Evolutionary conservation across 331 rosid species (phyloP), one percentile per base, ranked within the genome.

Genomic region (Pyracantha coccinea): DNA sequence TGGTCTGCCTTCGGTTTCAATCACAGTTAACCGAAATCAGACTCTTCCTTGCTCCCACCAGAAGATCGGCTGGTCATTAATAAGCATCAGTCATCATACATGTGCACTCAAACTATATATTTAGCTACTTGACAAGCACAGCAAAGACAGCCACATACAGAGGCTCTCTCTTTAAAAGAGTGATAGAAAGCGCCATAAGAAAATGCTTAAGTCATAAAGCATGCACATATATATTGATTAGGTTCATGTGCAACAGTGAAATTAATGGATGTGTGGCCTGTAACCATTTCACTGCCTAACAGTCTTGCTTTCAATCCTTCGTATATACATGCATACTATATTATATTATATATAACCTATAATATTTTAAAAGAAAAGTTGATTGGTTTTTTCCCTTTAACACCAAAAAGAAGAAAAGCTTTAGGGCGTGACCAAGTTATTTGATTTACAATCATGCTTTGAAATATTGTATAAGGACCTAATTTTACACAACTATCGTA

Each of bases 381-480:
- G 14, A n/a, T 32, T 32, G 15, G 21, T 25, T 25, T 60, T 6
- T 2, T 14, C 19, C 28, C 27, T 31, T 10, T 24, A 27, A 38
- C 76, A 25, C 44, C 58, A 4, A 59, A 23, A 41, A 68, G n/a
- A 20, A 58, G 4, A 58, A 29, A 72, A 79, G 7, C 24, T 28
- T 57, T 61, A 5, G 7, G 71, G 33, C 24, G 47, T 24, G 72
- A 61, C 35, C 9, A 52, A 74, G 60, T 74, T 61, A 35, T 74
- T 69, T 68, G 71, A 12, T 24, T 29, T 69, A 27, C 64, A 54
- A 66, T 68, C 78, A 61, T 29, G 72, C 52, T 63, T 74, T 33
- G 15, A 23, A 67, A 6, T 24, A 58, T 28, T 50, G 55, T 50
- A 41, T 19, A 61, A 15, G 31, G 50, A 21, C 19, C 41, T 38